Evolutionary conservation across 2,329 filamentous ascomycete species (phyloP).

Genomic region (Fusarium sp.): DNA sequence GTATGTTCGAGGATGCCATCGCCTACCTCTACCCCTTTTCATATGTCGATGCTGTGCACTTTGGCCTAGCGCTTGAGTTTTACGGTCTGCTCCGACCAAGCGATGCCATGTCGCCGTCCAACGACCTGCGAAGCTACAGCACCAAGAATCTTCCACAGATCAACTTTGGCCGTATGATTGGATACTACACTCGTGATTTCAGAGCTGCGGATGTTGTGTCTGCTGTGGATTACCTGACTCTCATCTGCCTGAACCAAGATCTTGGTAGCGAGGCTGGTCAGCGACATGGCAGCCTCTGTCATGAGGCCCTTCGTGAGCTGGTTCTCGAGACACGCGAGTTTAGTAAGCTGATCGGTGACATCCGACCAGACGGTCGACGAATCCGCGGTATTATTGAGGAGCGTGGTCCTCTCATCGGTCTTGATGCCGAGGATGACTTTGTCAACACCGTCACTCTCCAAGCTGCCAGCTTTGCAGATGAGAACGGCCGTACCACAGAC

Average conservation of each 20-base stretch:
- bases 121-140: constrained; percentile 76
- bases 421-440: constrained; percentile 85
- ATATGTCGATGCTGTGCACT: constrained; percentile 94
- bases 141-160: constrained; percentile 82
- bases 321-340: constrained; percentile 98
- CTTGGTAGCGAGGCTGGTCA: constrained; percentile 79
- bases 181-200: constrained; percentile 96
- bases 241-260: constrained; percentile 94
- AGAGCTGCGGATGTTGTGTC: constrained; percentile 88
- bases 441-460: constrained; percentile 93
- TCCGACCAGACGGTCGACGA: constrained; percentile 85
- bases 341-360: constrained; percentile 91
- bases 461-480: constrained; percentile 91
- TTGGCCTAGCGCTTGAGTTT: constrained; percentile 88
- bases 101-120: constrained; percentile 80
- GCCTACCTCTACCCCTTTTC: constrained; percentile 92
- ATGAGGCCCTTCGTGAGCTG: constrained; percentile 92
- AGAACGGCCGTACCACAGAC: constrained; percentile 92
- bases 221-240: constrained; percentile 90
- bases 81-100: constrained; percentile 91
- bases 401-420: constrained; percentile 82
- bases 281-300: constrained; percentile 84
- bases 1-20: constrained; percentile 94
- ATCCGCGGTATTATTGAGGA: constrained; percentile 90
- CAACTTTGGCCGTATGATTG: constrained; percentile 93